phyloP scores from a whole-genome alignment of 176 grass and related monocot species.

The Zea luxurians region DNA sequence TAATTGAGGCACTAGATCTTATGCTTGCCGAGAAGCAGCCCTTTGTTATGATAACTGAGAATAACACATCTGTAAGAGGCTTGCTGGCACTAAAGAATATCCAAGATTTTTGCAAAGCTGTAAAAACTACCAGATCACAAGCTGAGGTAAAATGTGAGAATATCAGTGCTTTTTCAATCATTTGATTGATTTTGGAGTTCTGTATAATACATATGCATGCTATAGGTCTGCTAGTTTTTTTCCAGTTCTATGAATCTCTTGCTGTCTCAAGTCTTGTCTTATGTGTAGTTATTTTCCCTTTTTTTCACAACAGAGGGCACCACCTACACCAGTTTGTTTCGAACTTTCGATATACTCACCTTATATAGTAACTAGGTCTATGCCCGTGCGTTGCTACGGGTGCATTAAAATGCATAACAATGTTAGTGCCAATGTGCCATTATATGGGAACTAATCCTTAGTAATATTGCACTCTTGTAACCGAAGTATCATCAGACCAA shows the following conservation, averaged over 20 bases:
- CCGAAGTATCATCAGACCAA: too few species aligned
- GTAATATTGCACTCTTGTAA: too few species aligned
- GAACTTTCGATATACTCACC: not conserved
- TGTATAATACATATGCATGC: not conserved
- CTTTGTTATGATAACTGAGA: conserved; percentile 61
- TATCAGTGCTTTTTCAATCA: not conserved
- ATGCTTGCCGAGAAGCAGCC: conserved; percentile 71
- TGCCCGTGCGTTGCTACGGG: too few species aligned
- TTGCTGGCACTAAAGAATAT: conserved; percentile 70
- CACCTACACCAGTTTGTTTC: not conserved
- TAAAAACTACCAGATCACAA: conserved; percentile 25
- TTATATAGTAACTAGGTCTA: not conserved
- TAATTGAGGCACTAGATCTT: conserved; percentile 60
- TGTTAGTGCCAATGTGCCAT: too few species aligned
- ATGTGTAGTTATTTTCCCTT: not conserved
- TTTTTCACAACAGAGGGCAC: not conserved
- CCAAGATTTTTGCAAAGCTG: conserved; percentile 59
- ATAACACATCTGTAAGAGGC: conserved; percentile 44
- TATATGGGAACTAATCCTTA: too few species aligned
- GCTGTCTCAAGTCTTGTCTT: conserved; percentile 1
- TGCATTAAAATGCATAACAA: too few species aligned
- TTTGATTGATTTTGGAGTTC: conserved; percentile 28
- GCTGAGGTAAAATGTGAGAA: conserved; percentile 52
- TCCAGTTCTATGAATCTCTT: conserved; percentile 4
- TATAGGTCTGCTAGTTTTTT: not conserved